These are phyloP conservation scores for Chenopodium album DNA, from an alignment of 148 eudicot genomes.

Conservation along the genomic window DNA sequence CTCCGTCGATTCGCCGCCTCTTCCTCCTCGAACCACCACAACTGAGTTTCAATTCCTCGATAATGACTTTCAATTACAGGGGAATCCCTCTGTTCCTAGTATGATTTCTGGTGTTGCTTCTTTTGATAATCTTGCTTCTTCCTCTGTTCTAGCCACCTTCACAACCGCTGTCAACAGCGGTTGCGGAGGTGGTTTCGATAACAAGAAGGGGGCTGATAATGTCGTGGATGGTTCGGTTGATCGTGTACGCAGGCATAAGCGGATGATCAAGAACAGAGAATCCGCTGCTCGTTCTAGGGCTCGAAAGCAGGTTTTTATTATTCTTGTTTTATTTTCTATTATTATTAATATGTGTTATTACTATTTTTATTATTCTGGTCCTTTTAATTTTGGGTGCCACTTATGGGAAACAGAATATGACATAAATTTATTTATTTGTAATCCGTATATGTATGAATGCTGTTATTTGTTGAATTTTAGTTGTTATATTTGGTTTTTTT, in stretches of 20 bases:
- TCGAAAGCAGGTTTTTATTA: conserved; percentile 40
- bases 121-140: conserved; percentile 28
- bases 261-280: conserved; percentile 59
- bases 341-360: not conserved
- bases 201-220: conserved; percentile 30
- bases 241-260: conserved; percentile 26
- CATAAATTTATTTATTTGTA: too few species aligned
- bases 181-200: not conserved
- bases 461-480: too few species aligned
- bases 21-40: conserved; percentile 11
- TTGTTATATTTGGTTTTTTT: not conserved
- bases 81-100: not conserved
- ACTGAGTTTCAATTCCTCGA: conserved; percentile 15
- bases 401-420: not conserved
- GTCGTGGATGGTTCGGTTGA: conserved; percentile 26
- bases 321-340: not conserved
- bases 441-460: too few species aligned
- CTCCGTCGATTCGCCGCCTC: conserved; percentile 6
- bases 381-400: not conserved
- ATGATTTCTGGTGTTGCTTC: not conserved
- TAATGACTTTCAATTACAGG: not conserved
- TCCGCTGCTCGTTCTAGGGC: conserved; percentile 62
- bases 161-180: not conserved
- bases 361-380: too few species aligned
- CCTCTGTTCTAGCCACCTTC: conserved; percentile 9